Percentiles rank a stretch among this genome's conserved stretches.
Conservation (phyloP, 1,284 basidiomycete genomes). For the Leccinum huronense region DNA sequence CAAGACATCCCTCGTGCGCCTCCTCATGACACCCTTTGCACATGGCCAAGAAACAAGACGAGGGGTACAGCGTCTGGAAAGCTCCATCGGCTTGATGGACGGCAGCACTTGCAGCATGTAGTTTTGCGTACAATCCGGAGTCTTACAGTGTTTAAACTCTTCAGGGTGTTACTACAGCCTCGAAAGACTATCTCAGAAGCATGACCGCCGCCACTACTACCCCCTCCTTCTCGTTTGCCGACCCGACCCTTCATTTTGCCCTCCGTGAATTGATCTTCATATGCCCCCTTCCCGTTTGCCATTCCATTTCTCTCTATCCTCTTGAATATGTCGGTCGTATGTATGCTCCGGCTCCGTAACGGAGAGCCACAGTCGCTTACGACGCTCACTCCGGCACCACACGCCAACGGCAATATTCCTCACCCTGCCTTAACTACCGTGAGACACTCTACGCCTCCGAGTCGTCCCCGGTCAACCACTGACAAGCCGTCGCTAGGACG, state of each 20-base stretch:
- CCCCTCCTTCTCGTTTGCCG: conserved; percentile 11
- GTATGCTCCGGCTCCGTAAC: not conserved
- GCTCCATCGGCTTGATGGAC: conserved; percentile 17
- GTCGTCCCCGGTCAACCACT: not conserved
- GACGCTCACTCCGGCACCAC: conserved; percentile 10
- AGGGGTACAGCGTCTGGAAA: conserved; percentile 40
- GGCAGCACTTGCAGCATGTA: conserved; percentile 31
- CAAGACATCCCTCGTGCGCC: conserved; percentile 52
- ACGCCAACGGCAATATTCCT: conserved; percentile 10
- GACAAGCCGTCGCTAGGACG: not conserved
- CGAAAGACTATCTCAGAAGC: too few relatives aligned
- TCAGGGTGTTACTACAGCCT: too few relatives aligned
- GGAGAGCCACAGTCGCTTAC: not conserved
- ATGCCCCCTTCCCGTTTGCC: not conserved
- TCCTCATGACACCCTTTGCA: conserved; percentile 53
- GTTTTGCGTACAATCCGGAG: conserved; percentile 18
- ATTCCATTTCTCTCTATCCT: conserved; percentile 8
- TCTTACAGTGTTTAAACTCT: too few relatives aligned
- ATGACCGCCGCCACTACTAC: not conserved
- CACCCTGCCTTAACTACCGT: conserved; percentile 7
- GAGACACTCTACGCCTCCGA: conserved; percentile 1
- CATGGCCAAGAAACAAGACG: conserved; percentile 50
- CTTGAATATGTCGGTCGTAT: conserved; percentile 3
- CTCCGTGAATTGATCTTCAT: not conserved
- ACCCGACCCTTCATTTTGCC: conserved; percentile 16